Evolutionary conservation across 495 filamentous ascomycete species (phyloP).

Genomic region (Cairneyella variabilis): DNA sequence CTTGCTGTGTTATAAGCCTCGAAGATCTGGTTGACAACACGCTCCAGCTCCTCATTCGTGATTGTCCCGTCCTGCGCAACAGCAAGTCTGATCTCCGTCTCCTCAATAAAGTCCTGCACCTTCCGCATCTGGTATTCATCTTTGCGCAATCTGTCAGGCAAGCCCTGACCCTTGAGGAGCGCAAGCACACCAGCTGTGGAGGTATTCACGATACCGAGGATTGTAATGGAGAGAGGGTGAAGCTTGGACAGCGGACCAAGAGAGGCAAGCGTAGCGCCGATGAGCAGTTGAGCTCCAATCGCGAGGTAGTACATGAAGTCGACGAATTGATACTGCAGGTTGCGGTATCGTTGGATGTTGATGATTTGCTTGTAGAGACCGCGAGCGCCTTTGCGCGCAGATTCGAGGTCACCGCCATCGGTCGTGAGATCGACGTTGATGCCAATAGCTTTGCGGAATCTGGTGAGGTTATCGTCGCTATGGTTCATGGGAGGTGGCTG

Average conservation of each 20-base stretch:
- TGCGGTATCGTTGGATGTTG: background rate
- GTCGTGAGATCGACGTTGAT: conserved; percentile 3
- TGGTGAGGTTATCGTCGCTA: conserved; percentile 14
- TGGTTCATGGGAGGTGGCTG: background rate
- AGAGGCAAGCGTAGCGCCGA: conserved; percentile 30
- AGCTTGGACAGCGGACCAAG: conserved; percentile 24
- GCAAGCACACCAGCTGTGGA: conserved; percentile 29
- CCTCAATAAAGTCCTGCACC: conserved; percentile 32
- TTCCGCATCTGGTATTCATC: conserved; percentile 28
- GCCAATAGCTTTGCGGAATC: conserved; percentile 21
- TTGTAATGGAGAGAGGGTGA: conserved; percentile 23
- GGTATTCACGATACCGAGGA: conserved; percentile 31
- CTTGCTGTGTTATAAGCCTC: conserved; percentile 19
- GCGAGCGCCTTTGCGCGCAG: conserved; percentile 4
- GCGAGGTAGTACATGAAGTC: conserved; percentile 18
- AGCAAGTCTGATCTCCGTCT: conserved; percentile 18
- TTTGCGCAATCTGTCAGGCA: conserved; percentile 30
- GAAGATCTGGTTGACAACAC: conserved; percentile 15
- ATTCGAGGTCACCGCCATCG: conserved; percentile 12
- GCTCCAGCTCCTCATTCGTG: conserved; percentile 9
- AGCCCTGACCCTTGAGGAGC: conserved; percentile 31
- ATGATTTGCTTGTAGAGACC: conserved; percentile 23
- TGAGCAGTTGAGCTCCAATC: conserved; percentile 26
- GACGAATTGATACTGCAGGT: conserved; percentile 10
- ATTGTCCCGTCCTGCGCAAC: conserved; percentile 6